Conservation (phyloP, 805 yeast species). For the Metschnikowia koreensis region DNA sequence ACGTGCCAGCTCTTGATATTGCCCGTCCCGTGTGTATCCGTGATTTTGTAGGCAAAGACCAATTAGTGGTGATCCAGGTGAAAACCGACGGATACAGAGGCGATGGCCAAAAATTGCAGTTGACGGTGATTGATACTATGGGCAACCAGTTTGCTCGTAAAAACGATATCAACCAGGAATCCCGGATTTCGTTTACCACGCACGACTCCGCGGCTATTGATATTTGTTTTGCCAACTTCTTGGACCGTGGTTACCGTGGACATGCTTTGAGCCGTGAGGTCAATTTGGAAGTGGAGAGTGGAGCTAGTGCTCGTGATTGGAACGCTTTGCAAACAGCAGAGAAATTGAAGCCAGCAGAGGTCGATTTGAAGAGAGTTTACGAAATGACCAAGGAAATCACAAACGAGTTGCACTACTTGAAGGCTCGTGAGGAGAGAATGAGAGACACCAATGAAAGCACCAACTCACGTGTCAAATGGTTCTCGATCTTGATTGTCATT, state of each 20-base stretch:
- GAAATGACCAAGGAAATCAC: constrained; percentile 81
- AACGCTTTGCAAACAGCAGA: constrained; percentile 90
- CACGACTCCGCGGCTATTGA: constrained; percentile 83
- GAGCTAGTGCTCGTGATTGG: constrained; percentile 98
- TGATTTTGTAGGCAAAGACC: constrained; percentile 83
- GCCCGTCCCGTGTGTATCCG: constrained; percentile 79
- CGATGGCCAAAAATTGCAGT: constrained; percentile 81
- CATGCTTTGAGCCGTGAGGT: constrained; percentile 57
- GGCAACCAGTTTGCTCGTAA: constrained; percentile 81
- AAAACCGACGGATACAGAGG: constrained; percentile 71
- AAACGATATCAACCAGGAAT: constrained; percentile 70
- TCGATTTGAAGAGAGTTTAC: constrained; percentile 82
- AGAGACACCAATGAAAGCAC: constrained; percentile 98
- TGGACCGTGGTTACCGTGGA: constrained; percentile 20
- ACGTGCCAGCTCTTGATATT: constrained; percentile 46
- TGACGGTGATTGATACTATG: constrained; percentile 67
- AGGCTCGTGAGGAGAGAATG: constrained; percentile 83
- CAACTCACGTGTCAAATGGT: constrained; percentile 86
- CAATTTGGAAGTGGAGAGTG: constrained; percentile 90
- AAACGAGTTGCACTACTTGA: constrained; percentile 78
- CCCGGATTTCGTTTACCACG: constrained; percentile 80
- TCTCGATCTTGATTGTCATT: constrained; percentile 67
- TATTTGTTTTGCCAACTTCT: constrained; percentile 78
- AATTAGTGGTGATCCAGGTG: constrained; percentile 82
- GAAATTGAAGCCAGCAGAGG: constrained; percentile 88